phyloP scores from a whole-genome alignment of 2,329 filamentous ascomycete genomes.

The Dothistroma pini region DNA sequence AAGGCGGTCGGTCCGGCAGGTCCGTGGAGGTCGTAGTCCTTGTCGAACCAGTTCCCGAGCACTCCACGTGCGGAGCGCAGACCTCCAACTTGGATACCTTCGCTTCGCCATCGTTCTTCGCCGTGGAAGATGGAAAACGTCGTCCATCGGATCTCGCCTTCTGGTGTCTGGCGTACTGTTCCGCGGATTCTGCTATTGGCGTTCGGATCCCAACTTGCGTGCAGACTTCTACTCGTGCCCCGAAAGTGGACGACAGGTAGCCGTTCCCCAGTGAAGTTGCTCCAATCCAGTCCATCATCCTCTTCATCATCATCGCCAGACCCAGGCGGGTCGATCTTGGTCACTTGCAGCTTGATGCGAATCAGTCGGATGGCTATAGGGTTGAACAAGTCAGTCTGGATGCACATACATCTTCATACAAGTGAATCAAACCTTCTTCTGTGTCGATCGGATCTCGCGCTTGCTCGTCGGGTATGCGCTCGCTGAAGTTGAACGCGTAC shows the following conservation, averaged over 20 bases:
- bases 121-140: constrained; percentile 61
- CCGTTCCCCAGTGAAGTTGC: constrained; percentile 27
- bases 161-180: constrained; percentile 61
- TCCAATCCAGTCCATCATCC: constrained; percentile 29
- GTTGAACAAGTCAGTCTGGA: constrained; percentile 17
- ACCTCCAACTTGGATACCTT: constrained; percentile 71
- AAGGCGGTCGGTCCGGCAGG: constrained; percentile 72
- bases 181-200: constrained; percentile 64
- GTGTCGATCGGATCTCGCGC: constrained; percentile 53
- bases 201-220: constrained; percentile 65
- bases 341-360: constrained; percentile 62
- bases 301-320: constrained; percentile 41
- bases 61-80: constrained; percentile 62
- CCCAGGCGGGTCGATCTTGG: constrained; percentile 55
- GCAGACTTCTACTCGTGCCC: constrained; percentile 59
- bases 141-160: constrained; percentile 73
- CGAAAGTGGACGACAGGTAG: constrained; percentile 66
- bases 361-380: constrained; percentile 62
- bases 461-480: constrained; percentile 33
- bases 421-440: constrained; percentile 49
- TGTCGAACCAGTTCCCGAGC: constrained; percentile 74
- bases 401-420: constrained; percentile 32
- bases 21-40: constrained; percentile 65
- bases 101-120: constrained; percentile 70
- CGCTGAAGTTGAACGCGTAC: constrained; percentile 65